phyloP scores from a whole-genome alignment of 805 yeast species.

The Kregervanrija delftensis region DNA sequence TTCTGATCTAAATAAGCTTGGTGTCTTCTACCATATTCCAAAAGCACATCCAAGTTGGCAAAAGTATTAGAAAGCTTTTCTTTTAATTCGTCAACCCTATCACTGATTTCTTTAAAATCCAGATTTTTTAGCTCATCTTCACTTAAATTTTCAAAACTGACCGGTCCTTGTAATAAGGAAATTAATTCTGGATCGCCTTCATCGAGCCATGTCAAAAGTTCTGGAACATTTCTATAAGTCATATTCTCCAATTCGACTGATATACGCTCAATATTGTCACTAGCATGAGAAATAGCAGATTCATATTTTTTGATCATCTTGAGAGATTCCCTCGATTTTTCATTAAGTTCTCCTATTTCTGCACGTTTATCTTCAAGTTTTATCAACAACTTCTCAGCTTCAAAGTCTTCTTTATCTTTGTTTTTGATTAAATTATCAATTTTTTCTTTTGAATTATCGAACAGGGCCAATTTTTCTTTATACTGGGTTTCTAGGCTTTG shows the following conservation, averaged over 20 bases:
- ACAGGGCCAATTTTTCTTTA: slow-evolving; percentile 19
- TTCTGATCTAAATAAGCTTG: slow-evolving; percentile 59
- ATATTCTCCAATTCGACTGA: slow-evolving; percentile 15
- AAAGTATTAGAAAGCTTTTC: slow-evolving; percentile 46
- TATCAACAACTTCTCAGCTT: slow-evolving; percentile 33
- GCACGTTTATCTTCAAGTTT: slow-evolving; percentile 58
- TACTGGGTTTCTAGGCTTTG: slow-evolving; percentile 25
- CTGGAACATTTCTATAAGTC: slow-evolving; percentile 43
- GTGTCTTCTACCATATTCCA: slow-evolving; percentile 66
- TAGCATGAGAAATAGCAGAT: slow-evolving; percentile 27
- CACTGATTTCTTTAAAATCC: slow-evolving; percentile 41
- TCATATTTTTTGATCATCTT: slow-evolving; percentile 21
- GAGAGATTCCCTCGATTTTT: slow-evolving; percentile 30
- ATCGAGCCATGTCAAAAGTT: slow-evolving; percentile 46
- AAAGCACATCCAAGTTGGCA: slow-evolving; percentile 67
- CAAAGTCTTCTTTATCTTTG: slow-evolving; percentile 1
- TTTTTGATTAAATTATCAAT: slow-evolving; percentile 37
- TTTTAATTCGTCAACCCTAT: slow-evolving; percentile 49
- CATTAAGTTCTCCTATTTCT: slow-evolving; percentile 40
- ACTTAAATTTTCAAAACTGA: slow-evolving; percentile 30
- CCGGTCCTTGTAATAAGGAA: slow-evolving; percentile 19
- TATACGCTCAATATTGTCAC: slow-evolving; percentile 20
- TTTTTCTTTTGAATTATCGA: slow-evolving; percentile 29
- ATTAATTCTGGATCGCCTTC: slow-evolving; percentile 21
- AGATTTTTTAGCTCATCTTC: slow-evolving; percentile 45